Evolutionary conservation across 1,284 basidiomycete species (phyloP).

Genomic region (Inonotus obliquus): DNA sequence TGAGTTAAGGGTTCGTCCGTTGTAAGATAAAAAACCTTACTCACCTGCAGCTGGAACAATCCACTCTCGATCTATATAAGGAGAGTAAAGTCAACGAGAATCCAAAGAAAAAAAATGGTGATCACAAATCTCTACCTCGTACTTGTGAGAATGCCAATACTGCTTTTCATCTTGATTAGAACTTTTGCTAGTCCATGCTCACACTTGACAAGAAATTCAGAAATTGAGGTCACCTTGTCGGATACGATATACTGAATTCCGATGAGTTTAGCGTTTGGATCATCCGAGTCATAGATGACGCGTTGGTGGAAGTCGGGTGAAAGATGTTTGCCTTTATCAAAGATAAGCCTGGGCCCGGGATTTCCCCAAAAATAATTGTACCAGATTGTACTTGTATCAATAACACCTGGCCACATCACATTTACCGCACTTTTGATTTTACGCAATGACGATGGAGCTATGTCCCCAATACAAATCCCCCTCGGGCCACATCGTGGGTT

Average conservation of each 20-base stretch:
- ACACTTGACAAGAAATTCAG: no score
- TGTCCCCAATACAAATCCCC: no score
- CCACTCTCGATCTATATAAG: background rate
- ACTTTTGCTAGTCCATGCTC: no score
- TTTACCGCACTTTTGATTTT: no score
- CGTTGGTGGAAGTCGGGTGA: constrained; percentile 25
- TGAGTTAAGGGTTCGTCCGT: background rate
- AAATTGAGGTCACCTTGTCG: constrained; percentile 35
- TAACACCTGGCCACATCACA: no score
- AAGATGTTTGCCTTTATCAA: constrained; percentile 5
- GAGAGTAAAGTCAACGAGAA: background rate
- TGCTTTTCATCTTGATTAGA: constrained; percentile 42
- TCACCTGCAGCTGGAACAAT: constrained; percentile 1
- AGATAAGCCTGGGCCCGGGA: no score
- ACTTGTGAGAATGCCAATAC: constrained; percentile 48
- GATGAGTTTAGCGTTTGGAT: constrained; percentile 41
- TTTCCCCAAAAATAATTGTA: no score
- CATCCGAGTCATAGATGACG: constrained; percentile 43
- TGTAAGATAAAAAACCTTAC: no score
- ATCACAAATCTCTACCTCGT: constrained; percentile 31
- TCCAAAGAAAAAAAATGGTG: background rate
- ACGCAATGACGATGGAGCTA: no score
- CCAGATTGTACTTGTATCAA: no score
- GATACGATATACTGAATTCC: constrained; percentile 50
- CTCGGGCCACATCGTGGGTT: no score